Percentiles rank a stretch among this genome's conserved stretches.
Conservation (phyloP, 2,329 filamentous ascomycete species). For the Dryadomyces quercus-mongolicae region DNA sequence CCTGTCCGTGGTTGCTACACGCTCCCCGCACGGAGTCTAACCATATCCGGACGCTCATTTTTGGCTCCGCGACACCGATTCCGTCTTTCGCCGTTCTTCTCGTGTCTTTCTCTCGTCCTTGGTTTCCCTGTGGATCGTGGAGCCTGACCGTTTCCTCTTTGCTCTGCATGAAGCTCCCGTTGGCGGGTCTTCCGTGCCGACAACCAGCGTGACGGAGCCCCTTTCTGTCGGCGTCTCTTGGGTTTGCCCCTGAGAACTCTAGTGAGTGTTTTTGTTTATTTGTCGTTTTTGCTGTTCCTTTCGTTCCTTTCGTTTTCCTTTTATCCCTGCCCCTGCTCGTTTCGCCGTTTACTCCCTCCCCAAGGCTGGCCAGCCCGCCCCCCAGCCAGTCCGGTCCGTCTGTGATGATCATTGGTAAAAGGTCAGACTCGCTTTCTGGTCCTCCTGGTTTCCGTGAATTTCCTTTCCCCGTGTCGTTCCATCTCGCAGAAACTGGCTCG, state of each 20-base stretch:
- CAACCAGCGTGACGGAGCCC: neutral
- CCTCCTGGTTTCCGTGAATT: slow-evolving; percentile 23
- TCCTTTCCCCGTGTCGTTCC: neutral
- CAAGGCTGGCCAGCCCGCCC: neutral
- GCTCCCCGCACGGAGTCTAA: neutral
- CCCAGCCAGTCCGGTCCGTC: slow-evolving; percentile 17
- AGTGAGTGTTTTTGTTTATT: neutral
- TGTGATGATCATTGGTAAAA: slow-evolving; percentile 37
- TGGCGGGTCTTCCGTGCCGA: neutral
- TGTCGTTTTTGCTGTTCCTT: neutral
- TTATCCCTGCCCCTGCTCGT: neutral
- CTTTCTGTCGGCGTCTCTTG: neutral
- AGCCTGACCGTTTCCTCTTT: neutral
- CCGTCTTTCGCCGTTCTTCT: neutral
- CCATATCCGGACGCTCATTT: neutral
- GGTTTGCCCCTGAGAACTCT: neutral
- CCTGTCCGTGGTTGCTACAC: neutral
- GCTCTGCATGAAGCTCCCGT: neutral
- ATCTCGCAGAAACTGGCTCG: neutral
- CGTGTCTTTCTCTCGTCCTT: neutral
- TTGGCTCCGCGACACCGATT: neutral
- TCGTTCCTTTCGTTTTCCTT: neutral
- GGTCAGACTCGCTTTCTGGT: slow-evolving; percentile 26
- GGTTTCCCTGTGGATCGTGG: neutral
- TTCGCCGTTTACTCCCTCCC: neutral